Evolutionary conservation across 2,329 filamentous ascomycete genomes (phyloP), one percentile per base, ranked within the genome.

Genomic region (Teratosphaeriaceae sp.): DNA sequence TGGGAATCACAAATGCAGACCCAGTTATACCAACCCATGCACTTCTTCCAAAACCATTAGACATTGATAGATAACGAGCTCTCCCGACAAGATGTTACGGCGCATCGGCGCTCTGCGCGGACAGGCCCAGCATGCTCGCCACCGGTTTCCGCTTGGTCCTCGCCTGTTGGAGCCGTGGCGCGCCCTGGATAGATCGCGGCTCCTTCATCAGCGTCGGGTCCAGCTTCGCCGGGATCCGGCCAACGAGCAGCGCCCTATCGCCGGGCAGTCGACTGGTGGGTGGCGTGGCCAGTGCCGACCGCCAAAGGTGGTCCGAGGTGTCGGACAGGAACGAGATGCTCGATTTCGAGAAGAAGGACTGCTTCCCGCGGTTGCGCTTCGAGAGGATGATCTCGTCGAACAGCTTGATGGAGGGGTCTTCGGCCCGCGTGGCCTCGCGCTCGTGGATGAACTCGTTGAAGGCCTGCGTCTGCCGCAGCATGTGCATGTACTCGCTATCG

Each of bases 181-280:
- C 81, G 26, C 89, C 89, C 62, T 94, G 88, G 29, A 95, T 90
- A 49, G 86, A 81, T 45, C 89, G 78, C 22, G 89, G 89, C 65
- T 96, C 89, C 62, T 88, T 87, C 88, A 97, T 95, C 36, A 96
- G 71, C 12, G 80, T 78, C 3, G 83, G 77, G 57, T 98, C 92
- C 8, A 98, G 75, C 58, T 86, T 89, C 6, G 86, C 80, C 4
- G 92, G 92, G 27, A 86, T 80, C 52, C 80, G 69, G 11, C 57
- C 79, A 79, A 42, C 79, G 8, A 48, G 45, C 3, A 46, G 40
- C 70, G 84, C 82, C 77, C 45, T 78, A 77, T 80, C 77, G 6
- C 70, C 70, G 16, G 76, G 71, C 47, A 73, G 73, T 39, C 70
- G 70, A 21, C 73, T 67, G 20, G 67, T 73, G 15, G 76, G 75